Conservation (phyloP, 257 asterid species). For the Buddleja alternifolia region DNA sequence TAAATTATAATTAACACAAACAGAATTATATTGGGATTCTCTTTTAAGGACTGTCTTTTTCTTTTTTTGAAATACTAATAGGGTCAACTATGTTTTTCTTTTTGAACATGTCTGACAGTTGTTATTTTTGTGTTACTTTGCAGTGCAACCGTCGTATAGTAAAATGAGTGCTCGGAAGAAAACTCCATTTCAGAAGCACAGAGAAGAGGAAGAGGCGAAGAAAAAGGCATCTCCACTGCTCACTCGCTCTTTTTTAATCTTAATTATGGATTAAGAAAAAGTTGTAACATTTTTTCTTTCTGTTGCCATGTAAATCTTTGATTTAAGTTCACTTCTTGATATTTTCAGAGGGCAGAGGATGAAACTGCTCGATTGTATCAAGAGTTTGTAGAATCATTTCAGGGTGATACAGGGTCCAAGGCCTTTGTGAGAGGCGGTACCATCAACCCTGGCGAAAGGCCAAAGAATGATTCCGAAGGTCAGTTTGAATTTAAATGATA, state of each 20-base stretch:
- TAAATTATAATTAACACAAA: neutral
- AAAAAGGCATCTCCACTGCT: conserved; percentile 45
- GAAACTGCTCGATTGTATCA: conserved; percentile 72
- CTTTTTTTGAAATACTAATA: neutral
- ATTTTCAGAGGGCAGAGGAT: conserved; percentile 65
- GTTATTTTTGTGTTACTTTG: conserved; percentile 17
- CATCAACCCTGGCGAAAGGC: conserved; percentile 62
- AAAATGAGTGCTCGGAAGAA: conserved; percentile 72
- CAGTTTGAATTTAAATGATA: conserved; percentile 30
- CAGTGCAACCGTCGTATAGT: conserved; percentile 28
- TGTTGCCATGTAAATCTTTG: neutral
- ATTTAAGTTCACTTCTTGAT: neutral
- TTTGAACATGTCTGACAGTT: neutral
- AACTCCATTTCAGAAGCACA: conserved; percentile 78
- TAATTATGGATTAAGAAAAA: neutral
- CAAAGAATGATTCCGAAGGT: conserved; percentile 64
- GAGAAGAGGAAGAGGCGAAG: conserved; percentile 84
- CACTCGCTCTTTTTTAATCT: neutral
- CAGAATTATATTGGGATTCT: too few relatives aligned
- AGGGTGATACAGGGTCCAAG: conserved; percentile 70
- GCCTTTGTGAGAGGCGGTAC: conserved; percentile 73
- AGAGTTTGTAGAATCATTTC: conserved; percentile 72
- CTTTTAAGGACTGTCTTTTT: neutral
- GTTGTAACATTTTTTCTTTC: neutral
- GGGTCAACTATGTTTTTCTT: neutral